Conservation (phyloP, 129 eudicot genomes). For the Glebionis coronaria region DNA sequence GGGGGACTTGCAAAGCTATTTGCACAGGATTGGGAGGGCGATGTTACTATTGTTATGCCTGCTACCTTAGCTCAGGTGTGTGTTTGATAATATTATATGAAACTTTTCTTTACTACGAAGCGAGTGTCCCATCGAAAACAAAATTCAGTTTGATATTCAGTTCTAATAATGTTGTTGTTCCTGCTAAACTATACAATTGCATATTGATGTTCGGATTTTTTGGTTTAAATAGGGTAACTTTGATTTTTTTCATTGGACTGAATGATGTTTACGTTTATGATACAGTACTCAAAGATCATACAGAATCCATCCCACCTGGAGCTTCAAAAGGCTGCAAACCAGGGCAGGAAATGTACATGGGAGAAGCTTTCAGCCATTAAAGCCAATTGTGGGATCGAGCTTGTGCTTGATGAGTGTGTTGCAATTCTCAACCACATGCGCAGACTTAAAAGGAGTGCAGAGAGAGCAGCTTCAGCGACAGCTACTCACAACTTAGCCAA, state of each 20-base stretch:
- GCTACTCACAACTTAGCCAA: conserved; percentile 46
- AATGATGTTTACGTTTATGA: too few species aligned
- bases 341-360: conserved; percentile 94
- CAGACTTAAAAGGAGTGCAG: conserved; percentile 80
- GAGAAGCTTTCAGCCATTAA: conserved; percentile 92
- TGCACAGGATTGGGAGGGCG: conserved; percentile 99
- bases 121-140: too few species aligned
- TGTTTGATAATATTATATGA: neutral
- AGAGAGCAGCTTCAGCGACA: conserved; percentile 62
- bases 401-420: too few species aligned
- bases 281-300: conserved; percentile 73
- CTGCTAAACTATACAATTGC: too few species aligned
- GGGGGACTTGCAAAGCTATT: conserved; percentile 91
- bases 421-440: too few species aligned
- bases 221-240: too few species aligned
- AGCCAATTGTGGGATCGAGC: too few species aligned
- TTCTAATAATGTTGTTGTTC: too few species aligned
- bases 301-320: conserved; percentile 80
- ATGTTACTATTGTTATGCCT: conserved; percentile 94
- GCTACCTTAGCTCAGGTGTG: conserved; percentile 94
- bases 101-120: too few species aligned
- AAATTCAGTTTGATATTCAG: too few species aligned
- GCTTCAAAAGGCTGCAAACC: conserved; percentile 81
- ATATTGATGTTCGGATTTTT: too few species aligned
- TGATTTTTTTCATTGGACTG: too few species aligned